A percentile compares a stretch with the other conserved stretches of the same genome.
These are phyloP conservation scores for Saccharomyces jurei DNA, from an alignment of 805 yeast genomes.

Conservation along the genomic window DNA sequence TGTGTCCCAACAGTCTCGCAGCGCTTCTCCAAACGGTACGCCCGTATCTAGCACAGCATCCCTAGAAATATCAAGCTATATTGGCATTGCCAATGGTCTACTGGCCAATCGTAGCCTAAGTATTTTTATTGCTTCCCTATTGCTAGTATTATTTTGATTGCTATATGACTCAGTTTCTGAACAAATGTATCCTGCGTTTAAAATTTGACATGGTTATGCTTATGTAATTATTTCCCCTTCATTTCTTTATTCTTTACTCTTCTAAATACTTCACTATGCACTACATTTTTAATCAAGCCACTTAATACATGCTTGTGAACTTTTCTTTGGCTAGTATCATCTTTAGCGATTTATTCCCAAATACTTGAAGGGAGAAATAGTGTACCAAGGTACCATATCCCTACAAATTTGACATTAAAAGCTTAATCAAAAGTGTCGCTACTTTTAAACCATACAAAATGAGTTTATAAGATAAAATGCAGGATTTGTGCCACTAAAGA, in stretches of 20 bases:
- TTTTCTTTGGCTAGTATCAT: too few species aligned
- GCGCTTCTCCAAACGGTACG: conserved; percentile 22
- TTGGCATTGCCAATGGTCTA: conserved; percentile 11
- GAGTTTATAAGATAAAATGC: too few species aligned
- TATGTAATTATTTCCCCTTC: too few species aligned
- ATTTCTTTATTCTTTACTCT: not conserved
- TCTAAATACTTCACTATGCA: too few species aligned
- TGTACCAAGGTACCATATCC: too few species aligned
- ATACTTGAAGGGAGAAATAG: too few species aligned
- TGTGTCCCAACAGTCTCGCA: conserved; percentile 1
- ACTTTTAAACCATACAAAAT: too few species aligned
- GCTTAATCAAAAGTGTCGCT: too few species aligned
- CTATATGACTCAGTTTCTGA: not conserved
- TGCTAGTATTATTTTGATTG: not conserved
- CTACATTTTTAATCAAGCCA: not conserved
- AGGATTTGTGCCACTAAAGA: too few species aligned
- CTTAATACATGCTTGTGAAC: too few species aligned
- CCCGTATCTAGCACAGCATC: conserved; percentile 7
- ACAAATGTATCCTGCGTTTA: not conserved
- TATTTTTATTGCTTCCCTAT: conserved; percentile 13
- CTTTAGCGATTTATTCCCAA: too few species aligned
- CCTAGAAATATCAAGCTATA: conserved; percentile 12
- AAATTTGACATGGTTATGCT: not conserved
- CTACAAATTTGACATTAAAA: too few species aligned
- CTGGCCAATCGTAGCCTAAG: conserved; percentile 6